Conservation (phyloP, 2,329 filamentous ascomycete species). For the Phialophora expanda region DNA sequence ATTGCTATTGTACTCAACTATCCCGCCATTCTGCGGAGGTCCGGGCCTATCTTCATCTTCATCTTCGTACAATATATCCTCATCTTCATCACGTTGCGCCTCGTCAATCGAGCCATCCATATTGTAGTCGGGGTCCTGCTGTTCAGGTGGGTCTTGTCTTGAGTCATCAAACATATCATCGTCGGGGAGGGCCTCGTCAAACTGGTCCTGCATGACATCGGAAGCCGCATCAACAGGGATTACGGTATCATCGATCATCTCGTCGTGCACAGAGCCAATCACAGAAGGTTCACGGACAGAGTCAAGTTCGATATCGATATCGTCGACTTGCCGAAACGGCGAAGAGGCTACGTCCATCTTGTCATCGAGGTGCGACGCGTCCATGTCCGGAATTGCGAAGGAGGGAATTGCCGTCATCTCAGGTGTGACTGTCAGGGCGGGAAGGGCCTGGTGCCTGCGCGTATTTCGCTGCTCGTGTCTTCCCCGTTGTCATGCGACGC, state of each 20-base stretch:
- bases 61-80: constrained; percentile 37
- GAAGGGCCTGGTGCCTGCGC: constrained; percentile 5
- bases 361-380: constrained; percentile 35
- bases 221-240: constrained; percentile 41
- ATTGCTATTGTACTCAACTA: constrained; percentile 14
- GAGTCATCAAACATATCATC: constrained; percentile 45
- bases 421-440: not conserved
- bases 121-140: constrained; percentile 28
- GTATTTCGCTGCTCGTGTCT: not conserved
- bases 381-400: constrained; percentile 30
- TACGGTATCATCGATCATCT: constrained; percentile 38
- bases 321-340: constrained; percentile 37
- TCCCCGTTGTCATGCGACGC: too few relatives aligned
- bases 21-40: constrained; percentile 12
- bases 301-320: constrained; percentile 40
- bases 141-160: constrained; percentile 34
- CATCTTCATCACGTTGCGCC: constrained; percentile 34
- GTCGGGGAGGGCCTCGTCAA: constrained; percentile 48
- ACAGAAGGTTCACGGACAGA: constrained; percentile 34
- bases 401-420: constrained; percentile 31
- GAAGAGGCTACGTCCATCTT: constrained; percentile 39
- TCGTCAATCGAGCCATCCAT: constrained; percentile 29
- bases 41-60: constrained; percentile 26
- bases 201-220: constrained; percentile 39
- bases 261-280: constrained; percentile 35